Percentiles rank a stretch among this genome's conserved stretches.
phyloP scores from a whole-genome alignment of 2,329 filamentous ascomycete genomes.

The Neonectria coccinea region DNA sequence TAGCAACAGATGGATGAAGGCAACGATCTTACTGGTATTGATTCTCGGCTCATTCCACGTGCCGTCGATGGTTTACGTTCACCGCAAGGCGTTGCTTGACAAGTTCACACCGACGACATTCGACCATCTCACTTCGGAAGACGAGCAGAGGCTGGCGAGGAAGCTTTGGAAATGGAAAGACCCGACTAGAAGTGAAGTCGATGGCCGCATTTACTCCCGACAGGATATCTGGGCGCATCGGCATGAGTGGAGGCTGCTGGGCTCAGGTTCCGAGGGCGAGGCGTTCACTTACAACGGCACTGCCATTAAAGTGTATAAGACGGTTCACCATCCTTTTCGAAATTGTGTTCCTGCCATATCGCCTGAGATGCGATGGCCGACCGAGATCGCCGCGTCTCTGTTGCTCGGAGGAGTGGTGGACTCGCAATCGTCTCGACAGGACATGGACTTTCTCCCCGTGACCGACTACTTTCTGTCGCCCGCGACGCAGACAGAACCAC shows the following conservation, averaged over 20 bases:
- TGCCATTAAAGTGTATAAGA: constrained; percentile 49
- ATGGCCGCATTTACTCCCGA: constrained; percentile 25
- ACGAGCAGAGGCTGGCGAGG: constrained; percentile 16
- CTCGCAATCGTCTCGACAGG: constrained; percentile 6
- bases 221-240: constrained; percentile 35
- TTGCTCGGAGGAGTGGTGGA: constrained; percentile 43
- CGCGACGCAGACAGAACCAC: neutral
- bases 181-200: neutral
- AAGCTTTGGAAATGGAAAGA: constrained; percentile 32
- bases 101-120: constrained; percentile 42
- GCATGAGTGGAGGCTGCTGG: constrained; percentile 45
- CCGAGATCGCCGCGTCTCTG: constrained; percentile 48
- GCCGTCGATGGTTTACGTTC: constrained; percentile 9
- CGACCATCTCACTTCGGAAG: constrained; percentile 14
- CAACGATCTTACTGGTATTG: constrained; percentile 3
- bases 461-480: constrained; percentile 48
- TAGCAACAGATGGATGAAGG: constrained; percentile 16
- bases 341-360: constrained; percentile 45
- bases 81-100: constrained; percentile 31
- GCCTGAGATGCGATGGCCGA: constrained; percentile 44
- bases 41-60: constrained; percentile 29
- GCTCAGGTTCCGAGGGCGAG: constrained; percentile 48
- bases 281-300: constrained; percentile 44
- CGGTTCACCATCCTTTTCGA: constrained; percentile 44
- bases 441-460: constrained; percentile 44